These are phyloP conservation scores for Cruciata laevipes DNA, from an alignment of 257 asterid species.

Conservation along the genomic window DNA sequence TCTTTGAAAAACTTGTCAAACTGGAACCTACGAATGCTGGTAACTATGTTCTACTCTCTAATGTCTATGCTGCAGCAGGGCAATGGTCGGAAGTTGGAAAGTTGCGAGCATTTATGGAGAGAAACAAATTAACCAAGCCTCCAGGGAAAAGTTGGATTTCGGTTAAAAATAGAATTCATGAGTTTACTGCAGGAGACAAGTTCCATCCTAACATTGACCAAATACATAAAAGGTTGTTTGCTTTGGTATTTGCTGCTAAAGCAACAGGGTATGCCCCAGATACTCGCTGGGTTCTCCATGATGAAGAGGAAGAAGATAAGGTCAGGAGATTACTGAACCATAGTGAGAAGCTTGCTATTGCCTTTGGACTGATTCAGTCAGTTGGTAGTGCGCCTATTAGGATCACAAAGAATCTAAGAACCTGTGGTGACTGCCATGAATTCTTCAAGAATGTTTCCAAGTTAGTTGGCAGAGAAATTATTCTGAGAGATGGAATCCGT, in stretches of 20 bases:
- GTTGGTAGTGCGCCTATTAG: constrained; percentile 16
- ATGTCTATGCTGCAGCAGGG: constrained; percentile 26
- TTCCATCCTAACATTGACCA: constrained; percentile 19
- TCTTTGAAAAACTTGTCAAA: constrained; percentile 16
- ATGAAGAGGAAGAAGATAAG: constrained; percentile 23
- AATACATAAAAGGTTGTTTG: constrained; percentile 15
- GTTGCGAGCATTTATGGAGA: constrained; percentile 17
- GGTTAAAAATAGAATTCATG: constrained; percentile 18
- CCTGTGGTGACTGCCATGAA: constrained; percentile 36
- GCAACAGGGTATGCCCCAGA: constrained; percentile 24
- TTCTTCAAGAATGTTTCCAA: constrained; percentile 20
- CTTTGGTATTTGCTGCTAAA: constrained; percentile 13
- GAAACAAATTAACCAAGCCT: constrained; percentile 23
- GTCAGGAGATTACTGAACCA: constrained; percentile 24
- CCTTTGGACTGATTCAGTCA: constrained; percentile 25
- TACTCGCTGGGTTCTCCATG: constrained; percentile 29
- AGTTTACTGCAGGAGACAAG: constrained; percentile 27
- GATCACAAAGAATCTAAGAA: constrained; percentile 28
- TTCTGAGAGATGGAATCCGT: constrained; percentile 30
- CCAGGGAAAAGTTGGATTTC: constrained; percentile 29
- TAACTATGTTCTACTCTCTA: constrained; percentile 23
- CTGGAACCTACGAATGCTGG: constrained; percentile 28
- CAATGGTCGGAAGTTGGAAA: constrained; percentile 25
- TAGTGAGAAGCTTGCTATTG: constrained; percentile 33
- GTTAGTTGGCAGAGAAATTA: constrained; percentile 20